Base-by-base conservation (phyloP, 2,329 filamentous ascomycete genomes). In the Parafenestella ontariensis region DNA sequence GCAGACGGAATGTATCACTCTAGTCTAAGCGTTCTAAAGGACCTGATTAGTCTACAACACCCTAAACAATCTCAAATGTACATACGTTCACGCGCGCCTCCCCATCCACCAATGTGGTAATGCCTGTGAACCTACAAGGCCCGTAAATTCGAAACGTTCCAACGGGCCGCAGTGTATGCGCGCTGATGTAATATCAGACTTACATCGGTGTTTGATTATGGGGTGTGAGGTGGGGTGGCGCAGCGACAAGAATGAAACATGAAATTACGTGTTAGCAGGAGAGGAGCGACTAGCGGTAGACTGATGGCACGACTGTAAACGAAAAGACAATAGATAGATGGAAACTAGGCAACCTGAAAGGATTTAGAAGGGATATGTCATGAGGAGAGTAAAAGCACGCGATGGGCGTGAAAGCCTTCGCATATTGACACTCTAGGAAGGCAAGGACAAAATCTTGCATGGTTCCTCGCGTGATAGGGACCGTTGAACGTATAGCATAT, bases 11-110 rank as follows among this genome's bases (percentile, higher is more conserved):
- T 7, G 31, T 15, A 8, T 52, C 10, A 42, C n/a, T 13, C 23
- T 52, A 18, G 50, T 52, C 8, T 52, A 26, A 49, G n/a, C n/a
- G n/a, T n/a, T n/a, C n/a, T n/a, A n/a, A 23, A 21, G 11, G 18
- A 18, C 9, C 20, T 40, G n/a, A n/a, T n/a, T n/a, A n/a, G n/a
- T n/a, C n/a, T n/a, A n/a, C n/a, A n/a, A n/a, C n/a, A n/a, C n/a
- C n/a, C n/a, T n/a, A n/a, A n/a, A n/a, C n/a, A n/a, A n/a, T n/a
- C n/a, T n/a, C n/a, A n/a, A n/a, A n/a, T n/a, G n/a, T n/a, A n/a
- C n/a, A n/a, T n/a, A n/a, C n/a, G n/a, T n/a, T n/a, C n/a, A n/a
- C n/a, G n/a, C n/a, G n/a, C n/a, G n/a, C n/a, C n/a, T n/a, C n/a
- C n/a, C n/a, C n/a, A n/a, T n/a, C n/a, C n/a, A n/a, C n/a, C n/a